These are phyloP conservation scores for Botrytis medusae DNA, from an alignment of 2,329 filamentous ascomycete genomes.

Conservation along the genomic window DNA sequence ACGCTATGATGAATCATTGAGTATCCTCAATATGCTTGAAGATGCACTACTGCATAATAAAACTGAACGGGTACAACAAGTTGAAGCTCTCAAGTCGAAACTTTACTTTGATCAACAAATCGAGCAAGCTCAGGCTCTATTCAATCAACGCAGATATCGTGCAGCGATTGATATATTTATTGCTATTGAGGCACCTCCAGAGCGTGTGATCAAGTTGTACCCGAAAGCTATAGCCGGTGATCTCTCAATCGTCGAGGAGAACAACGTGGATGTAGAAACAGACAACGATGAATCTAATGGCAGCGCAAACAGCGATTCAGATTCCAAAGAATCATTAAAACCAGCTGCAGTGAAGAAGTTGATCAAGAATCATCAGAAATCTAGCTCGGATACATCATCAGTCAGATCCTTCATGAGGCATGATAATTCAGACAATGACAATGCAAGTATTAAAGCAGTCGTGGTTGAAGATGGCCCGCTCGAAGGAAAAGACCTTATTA, in stretches of 20 bases:
- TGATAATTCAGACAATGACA: conserved; percentile 53
- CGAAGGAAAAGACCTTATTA: conserved; percentile 79
- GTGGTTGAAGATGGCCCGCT: conserved; percentile 53
- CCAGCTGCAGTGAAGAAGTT: conserved; percentile 46
- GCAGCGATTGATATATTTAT: conserved; percentile 87
- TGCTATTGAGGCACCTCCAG: conserved; percentile 81
- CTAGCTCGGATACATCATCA: conserved; percentile 52
- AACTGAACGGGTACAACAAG: conserved; percentile 72
- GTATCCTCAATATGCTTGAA: conserved; percentile 83
- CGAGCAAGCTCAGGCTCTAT: conserved; percentile 80
- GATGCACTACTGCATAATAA: conserved; percentile 88
- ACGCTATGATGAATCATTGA: conserved; percentile 88
- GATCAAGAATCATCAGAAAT: conserved; percentile 40
- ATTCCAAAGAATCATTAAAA: conserved; percentile 34
- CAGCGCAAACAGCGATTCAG: conserved; percentile 46
- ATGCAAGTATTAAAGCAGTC: conserved; percentile 51
- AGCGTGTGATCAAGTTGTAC: conserved; percentile 81
- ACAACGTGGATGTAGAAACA: conserved; percentile 45
- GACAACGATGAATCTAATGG: conserved; percentile 43
- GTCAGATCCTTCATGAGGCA: conserved; percentile 58
- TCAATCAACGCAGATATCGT: conserved; percentile 77
- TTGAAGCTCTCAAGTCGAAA: conserved; percentile 91
- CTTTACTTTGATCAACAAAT: conserved; percentile 70
- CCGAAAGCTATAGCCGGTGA: conserved; percentile 82
- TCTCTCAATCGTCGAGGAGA: conserved; percentile 61